Conservation (phyloP, 208 protist species). For the Leishmania martiniquensis region DNA sequence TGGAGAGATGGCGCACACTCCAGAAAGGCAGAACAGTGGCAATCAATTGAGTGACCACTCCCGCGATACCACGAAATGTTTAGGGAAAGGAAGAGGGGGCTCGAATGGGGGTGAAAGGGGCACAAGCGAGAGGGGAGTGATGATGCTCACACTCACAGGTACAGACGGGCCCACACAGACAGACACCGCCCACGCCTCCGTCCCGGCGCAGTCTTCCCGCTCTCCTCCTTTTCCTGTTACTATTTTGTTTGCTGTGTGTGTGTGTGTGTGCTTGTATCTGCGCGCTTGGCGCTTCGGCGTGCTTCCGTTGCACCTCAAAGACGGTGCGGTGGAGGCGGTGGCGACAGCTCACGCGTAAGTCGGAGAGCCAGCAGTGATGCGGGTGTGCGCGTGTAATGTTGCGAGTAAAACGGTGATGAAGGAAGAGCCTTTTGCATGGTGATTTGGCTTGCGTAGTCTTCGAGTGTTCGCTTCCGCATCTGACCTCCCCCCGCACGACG, state of each 20-base stretch:
- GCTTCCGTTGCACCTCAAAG: background rate
- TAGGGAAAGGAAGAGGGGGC: too few relatives aligned
- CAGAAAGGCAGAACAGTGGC: too few relatives aligned
- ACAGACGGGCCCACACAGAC: background rate
- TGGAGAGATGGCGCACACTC: too few relatives aligned
- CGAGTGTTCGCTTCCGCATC: background rate
- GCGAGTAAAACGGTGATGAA: background rate
- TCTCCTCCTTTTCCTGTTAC: background rate
- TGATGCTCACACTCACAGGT: background rate
- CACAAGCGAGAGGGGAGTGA: background rate
- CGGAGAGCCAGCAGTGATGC: background rate
- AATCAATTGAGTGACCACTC: too few relatives aligned
- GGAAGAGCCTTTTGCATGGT: background rate
- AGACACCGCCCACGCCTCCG: background rate
- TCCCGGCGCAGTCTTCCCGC: background rate
- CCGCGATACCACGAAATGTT: too few relatives aligned
- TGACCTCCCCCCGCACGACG: too few relatives aligned
- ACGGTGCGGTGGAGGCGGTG: background rate
- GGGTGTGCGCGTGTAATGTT: background rate
- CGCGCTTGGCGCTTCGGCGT: too few relatives aligned
- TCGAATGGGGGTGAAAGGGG: too few relatives aligned
- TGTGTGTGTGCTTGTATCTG: too few relatives aligned
- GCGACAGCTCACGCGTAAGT: background rate
- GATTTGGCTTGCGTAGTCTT: background rate
- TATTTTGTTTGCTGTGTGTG: too few relatives aligned